Base-by-base conservation (phyloP, 2,329 filamentous ascomycete species). In the Lasiodiplodia sp. region DNA sequence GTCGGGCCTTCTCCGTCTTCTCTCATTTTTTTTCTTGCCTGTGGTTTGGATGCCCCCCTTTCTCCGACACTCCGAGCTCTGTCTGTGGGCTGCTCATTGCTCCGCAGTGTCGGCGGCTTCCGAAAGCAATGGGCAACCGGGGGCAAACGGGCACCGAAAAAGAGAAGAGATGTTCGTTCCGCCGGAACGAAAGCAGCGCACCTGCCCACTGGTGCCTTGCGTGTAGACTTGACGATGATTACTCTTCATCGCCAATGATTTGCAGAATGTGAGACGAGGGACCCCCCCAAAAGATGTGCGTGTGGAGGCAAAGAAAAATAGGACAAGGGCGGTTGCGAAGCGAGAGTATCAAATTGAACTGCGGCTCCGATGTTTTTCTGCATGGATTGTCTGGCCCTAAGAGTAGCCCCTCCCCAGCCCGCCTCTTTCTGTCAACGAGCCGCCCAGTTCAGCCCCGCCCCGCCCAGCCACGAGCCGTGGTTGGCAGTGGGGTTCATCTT, bases 1-100 rank as follows among this genome's bases (percentile, higher is more conserved):
- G 56, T 60, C 56, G 56, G 56, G 23, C 56, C 56, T 60, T 60
- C 53, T 56, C 16, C 10, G 4, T 21, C 53, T 21, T 37, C 28
- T 8, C 53, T 31, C 53, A n/a, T n/a, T 21, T 18, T 38, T 31
- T 38, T 23, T 31, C 23, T 25, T 28, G 23, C 10, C 52, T 55
- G 12, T 23, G 14, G 2, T 12, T 25, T 14, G n/a, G n/a, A 23
- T n/a, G 18, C 18, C n/a, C 25, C 25, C 23, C 52, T 25, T 34
- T 52, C 49, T 25, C 21, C n/a, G 21, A 52, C 28, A 28, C 28
- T 28, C 28, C 28, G 49, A 23, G 49, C 49, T 21, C 10, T 12
- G 11, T 34, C 31, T 34, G 31, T 34, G 31, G 31, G 6, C 8
- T 34, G 31, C 31, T 34, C 31, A 34, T 34, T 25, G 44, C 44